phyloP scores from a whole-genome alignment of 768 basidiomycete genomes.

The Termitomyces sp. region DNA sequence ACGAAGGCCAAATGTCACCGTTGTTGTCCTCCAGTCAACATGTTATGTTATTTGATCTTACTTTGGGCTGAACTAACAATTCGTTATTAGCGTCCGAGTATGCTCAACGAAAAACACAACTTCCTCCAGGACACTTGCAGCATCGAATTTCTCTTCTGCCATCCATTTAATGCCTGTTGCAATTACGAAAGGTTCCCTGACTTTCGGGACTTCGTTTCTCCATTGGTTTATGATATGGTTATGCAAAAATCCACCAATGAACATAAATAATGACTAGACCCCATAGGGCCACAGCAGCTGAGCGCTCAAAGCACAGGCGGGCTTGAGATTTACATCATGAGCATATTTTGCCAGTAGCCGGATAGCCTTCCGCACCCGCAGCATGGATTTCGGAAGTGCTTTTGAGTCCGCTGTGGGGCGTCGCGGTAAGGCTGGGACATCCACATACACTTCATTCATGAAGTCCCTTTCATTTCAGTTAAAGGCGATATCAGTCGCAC shows the following conservation, averaged over 20 bases:
- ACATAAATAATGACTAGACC: background rate
- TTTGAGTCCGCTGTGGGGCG: too few relatives aligned
- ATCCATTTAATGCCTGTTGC: background rate
- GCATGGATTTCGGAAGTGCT: too few relatives aligned
- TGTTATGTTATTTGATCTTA: background rate
- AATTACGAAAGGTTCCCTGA: slow-evolving; percentile 14
- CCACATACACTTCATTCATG: too few relatives aligned
- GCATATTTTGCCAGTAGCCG: too few relatives aligned
- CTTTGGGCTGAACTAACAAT: background rate
- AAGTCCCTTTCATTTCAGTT: too few relatives aligned
- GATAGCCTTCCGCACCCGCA: too few relatives aligned
- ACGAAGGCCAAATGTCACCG: background rate
- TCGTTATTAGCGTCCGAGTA: background rate
- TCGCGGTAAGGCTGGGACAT: too few relatives aligned
- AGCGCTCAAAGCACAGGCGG: too few relatives aligned
- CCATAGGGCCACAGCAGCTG: background rate
- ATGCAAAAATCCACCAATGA: background rate
- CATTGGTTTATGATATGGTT: slow-evolving; percentile 28
- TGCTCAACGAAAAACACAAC: too few relatives aligned
- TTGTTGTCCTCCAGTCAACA: background rate
- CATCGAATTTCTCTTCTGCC: background rate
- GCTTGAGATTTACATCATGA: too few relatives aligned
- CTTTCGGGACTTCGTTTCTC: slow-evolving; percentile 45
- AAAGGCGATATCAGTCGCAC: too few relatives aligned
- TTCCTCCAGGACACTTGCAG: background rate